Base-by-base conservation (phyloP, 768 basidiomycete species). In the Nidularia pulvinata region DNA sequence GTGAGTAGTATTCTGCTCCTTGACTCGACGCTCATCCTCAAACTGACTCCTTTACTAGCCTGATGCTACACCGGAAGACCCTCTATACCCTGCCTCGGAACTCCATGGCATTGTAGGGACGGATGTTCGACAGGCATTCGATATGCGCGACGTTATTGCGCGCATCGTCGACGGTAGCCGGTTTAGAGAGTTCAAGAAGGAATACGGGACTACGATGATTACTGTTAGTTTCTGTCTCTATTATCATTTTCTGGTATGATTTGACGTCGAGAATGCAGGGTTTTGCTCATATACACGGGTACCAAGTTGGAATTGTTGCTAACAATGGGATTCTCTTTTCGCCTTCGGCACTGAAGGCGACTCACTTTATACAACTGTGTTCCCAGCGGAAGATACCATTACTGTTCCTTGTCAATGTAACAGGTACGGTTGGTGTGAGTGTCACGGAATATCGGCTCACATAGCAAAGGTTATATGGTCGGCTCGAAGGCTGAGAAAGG, bases 301-400 rank as follows among this genome's bases (percentile, higher is more conserved):
- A 91, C 63, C 82, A 88, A 53, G 93, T 96, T 42, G 95, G 95
- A 4, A 93, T 98, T 55, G 81, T 95, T 36, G 95, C 89, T 25
- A 98, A 98, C 72, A 95, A 95, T 61, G 95, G 95, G 57, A 95
- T 98, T 52, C 74, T 98, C 16, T 93, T 97, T 72, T 95, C 94
- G 4, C 91, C 93, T 2, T 94, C 93, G 0, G 95, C 95, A 1
- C 71, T 94, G 51, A 97, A 98, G 69, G 93, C 94, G 9, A 91
- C 95, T 3, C 95, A 98, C 61, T 98, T 98, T 67, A 95, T 98
- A 56, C 83, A 96, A 66, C 79, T 97, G 3, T 98, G 95, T 62
- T 93, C 93, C 1, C 95, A 98, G 66, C 82, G 95, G 7, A 81
- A 81, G 56, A 93, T 97, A 51, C 95, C 95, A 0, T 71, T 98